These are phyloP conservation scores for Saprolegnia diclina DNA, from an alignment of 352 stramenopile species.

Conservation along the genomic window DNA sequence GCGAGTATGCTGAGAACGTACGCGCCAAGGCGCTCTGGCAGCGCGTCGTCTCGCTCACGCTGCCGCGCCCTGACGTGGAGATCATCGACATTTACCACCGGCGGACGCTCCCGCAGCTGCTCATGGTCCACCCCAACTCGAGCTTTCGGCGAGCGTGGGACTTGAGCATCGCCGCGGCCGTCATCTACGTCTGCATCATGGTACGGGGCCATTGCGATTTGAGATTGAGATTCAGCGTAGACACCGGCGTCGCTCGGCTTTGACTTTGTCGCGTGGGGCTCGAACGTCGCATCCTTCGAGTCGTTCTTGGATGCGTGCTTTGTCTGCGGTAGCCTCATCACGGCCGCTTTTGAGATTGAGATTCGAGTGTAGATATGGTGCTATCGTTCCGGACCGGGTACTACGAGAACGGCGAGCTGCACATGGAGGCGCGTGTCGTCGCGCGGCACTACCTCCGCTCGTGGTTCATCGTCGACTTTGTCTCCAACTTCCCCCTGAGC, in stretches of 20 bases:
- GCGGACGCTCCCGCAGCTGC: slow-evolving; percentile 46
- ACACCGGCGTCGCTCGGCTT: slow-evolving; percentile 58
- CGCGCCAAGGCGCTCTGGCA: not conserved
- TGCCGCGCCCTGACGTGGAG: slow-evolving; percentile 28
- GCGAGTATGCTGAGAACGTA: no score
- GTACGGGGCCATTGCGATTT: slow-evolving; percentile 33
- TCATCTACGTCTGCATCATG: slow-evolving; percentile 76
- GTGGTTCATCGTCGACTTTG: slow-evolving; percentile 80
- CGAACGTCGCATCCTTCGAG: slow-evolving; percentile 40
- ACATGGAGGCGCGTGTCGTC: slow-evolving; percentile 65
- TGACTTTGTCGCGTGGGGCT: slow-evolving; percentile 56
- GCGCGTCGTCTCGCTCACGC: not conserved
- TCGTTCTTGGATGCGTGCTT: slow-evolving; percentile 78
- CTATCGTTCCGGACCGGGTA: slow-evolving; percentile 74
- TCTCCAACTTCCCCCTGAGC: slow-evolving; percentile 59
- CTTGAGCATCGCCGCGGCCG: slow-evolving; percentile 48
- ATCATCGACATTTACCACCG: slow-evolving; percentile 76
- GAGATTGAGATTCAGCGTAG: no score
- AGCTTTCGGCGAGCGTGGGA: slow-evolving; percentile 68
- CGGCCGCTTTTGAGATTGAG: no score
- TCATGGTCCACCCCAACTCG: slow-evolving; percentile 79
- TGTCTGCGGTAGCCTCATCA: slow-evolving; percentile 43
- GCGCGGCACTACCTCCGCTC: slow-evolving; percentile 61
- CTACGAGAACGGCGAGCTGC: slow-evolving; percentile 66
- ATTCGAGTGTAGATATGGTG: slow-evolving; percentile 67